Base-by-base conservation (phyloP, 2,329 filamentous ascomycete species). In the Aspergillus unguis region DNA sequence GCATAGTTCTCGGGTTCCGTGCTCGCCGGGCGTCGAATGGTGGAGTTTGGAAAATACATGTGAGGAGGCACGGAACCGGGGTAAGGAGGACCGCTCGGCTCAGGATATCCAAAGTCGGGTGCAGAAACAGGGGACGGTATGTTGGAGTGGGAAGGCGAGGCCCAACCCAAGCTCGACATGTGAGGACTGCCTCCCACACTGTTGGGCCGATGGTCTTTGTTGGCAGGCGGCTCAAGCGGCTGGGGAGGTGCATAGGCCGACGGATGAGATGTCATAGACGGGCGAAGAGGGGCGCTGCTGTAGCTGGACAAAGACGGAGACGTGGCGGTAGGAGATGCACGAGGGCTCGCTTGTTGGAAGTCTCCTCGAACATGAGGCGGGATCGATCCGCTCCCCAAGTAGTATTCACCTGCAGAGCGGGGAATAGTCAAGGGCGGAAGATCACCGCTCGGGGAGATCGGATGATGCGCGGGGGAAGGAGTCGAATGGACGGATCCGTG, bases 141-240 rank as follows among this genome's bases (percentile, higher is more conserved):
- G 31, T 82, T 81, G 58, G 84, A 83, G 60, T 92, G 88, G 2
- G 85, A 84, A 3, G 91, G 91, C 4, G 91, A 95, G 60, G 90
- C 88, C 92, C 92, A 96, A 50, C 89, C 88, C 57, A 90, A 81
- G 55, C 81, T 85, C 56, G 76, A 74, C 84, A 96, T 90, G 71
- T 96, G 92, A 46, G 92, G 92, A 70, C 91, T 96, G 48, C 88
- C 88, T 52, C 78, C 84, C n/a, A 83, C 86, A 67, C 89, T 95
- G 45, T 81, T 84, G 2, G 83, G 78, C 62, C 87, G 85, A 54
- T 88, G 86, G 68, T 92, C 90, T 56, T 90, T 81, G 69, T 84
- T 92, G 27, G 85, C 77, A 10, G 92, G 90, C 25, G 85, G 85
- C 75, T 96, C 92, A 47, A 96, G 79, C 11, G 88, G 91, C 44